Evolutionary conservation across 2,329 filamentous ascomycete species (phyloP).

Genomic region (Aspergillus sergii): DNA sequence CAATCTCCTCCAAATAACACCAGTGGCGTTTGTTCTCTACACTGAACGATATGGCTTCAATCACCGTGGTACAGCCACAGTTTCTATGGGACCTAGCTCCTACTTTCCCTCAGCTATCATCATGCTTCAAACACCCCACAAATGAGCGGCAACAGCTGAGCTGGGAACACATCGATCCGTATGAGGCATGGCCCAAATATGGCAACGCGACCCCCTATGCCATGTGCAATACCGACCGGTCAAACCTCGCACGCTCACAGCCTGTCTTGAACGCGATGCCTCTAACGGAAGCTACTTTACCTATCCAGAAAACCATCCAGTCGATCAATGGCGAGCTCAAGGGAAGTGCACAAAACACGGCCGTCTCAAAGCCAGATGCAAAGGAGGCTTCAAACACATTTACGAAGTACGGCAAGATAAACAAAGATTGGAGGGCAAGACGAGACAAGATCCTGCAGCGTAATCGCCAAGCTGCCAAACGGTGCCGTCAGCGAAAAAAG

Average conservation of each 20-base stretch:
- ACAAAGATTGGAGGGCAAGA: background rate
- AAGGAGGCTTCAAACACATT: background rate
- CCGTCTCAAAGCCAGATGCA: background rate
- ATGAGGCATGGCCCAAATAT: background rate
- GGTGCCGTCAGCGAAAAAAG: background rate
- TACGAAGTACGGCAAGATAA: too few species aligned
- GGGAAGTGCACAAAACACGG: background rate
- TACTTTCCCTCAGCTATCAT: background rate
- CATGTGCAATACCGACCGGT: background rate
- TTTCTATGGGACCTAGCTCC: background rate
- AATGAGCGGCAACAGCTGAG: background rate
- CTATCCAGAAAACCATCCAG: background rate
- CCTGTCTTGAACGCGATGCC: background rate
- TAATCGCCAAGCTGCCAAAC: background rate
- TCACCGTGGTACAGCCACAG: background rate
- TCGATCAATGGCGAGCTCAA: background rate
- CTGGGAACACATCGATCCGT: background rate
- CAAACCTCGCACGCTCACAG: background rate
- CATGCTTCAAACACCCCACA: background rate
- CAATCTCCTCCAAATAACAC: background rate
- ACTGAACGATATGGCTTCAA: background rate
- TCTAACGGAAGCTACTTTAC: background rate
- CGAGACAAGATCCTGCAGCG: background rate
- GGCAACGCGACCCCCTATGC: background rate
- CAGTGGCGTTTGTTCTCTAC: background rate